Percentiles rank a stretch among this genome's conserved stretches.
Evolutionary conservation across 1,139 yeast genomes (phyloP).

Genomic region (Saccharomyces pastorianus): DNA sequence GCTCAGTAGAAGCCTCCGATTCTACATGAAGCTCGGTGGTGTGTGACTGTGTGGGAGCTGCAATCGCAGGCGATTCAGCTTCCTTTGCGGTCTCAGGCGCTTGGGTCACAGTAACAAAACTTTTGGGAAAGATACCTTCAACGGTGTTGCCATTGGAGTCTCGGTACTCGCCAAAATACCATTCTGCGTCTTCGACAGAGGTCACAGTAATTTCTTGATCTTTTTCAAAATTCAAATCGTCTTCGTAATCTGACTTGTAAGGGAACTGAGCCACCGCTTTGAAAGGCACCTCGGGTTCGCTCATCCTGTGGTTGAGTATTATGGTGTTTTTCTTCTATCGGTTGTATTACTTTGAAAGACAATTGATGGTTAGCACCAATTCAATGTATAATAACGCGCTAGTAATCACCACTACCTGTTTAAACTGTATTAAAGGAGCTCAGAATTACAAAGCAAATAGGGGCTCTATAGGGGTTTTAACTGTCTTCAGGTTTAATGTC

Average conservation of each 20-base stretch:
- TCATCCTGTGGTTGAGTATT: constrained; percentile 7
- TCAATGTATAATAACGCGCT: too few relatives aligned
- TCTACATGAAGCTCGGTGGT: background rate
- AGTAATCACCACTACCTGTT: too few relatives aligned
- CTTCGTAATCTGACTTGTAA: constrained; percentile 72
- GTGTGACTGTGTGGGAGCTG: background rate
- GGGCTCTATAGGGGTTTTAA: too few relatives aligned
- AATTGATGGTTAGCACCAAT: background rate
- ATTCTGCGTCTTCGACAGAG: constrained; percentile 77
- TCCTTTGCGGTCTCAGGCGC: constrained; percentile 1
- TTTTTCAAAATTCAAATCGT: constrained; percentile 63
- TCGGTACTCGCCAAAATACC: constrained; percentile 68
- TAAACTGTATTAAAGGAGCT: too few relatives aligned
- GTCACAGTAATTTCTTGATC: constrained; percentile 70
- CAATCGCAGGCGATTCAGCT: background rate
- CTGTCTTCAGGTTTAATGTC: too few relatives aligned
- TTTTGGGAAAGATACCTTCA: constrained; percentile 81
- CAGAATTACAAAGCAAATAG: too few relatives aligned
- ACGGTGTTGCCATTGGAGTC: constrained; percentile 35
- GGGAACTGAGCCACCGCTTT: constrained; percentile 62
- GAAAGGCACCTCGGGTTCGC: constrained; percentile 43
- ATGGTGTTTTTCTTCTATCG: background rate
- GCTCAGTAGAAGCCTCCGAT: background rate
- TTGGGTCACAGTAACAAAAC: constrained; percentile 50
- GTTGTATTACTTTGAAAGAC: background rate